Evolutionary conservation across 352 stramenopile species (phyloP), one percentile per base, ranked within the genome.

Genomic region (Globisporangium middletonii): DNA sequence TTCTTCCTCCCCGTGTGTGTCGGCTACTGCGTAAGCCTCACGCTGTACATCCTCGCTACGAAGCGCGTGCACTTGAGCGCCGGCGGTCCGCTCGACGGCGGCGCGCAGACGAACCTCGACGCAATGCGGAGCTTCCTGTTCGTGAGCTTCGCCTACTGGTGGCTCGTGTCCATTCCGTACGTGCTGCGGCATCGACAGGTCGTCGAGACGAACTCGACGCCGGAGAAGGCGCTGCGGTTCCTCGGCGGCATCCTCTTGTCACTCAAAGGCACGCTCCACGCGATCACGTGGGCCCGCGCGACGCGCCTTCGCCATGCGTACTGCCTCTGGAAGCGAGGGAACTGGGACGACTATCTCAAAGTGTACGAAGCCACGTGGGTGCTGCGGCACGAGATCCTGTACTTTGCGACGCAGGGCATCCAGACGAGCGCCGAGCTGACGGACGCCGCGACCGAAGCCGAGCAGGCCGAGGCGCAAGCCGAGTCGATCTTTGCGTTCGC

Each of bases 291-390:
- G 80, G 72, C 73, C 2, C 74, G 79, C 30, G 72, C 85, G 41
- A 89, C 88, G 63, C 70, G 74, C 15, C 69, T 87, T 13, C 56
- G 72, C 4, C 78, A 73, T 45, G 86, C 83, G 18, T 91, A 85
- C 60, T 69, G 73, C 43, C 60, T 95, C 27, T 95, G 85, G 85
- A 74, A 77, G 27, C 72, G 86, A 48, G 81, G 77, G 6, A 87
- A 88, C 45, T 95, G 84, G 82, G 85, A 95, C 58, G 79, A 88
- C 55, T 92, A 92, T 59, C 79, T 95, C 38, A 90, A 92, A 55
- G 71, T 90, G 26, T 86, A 95, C 60, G 85, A 92, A 43, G 83
- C 83, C 5, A 87, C 82, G 28, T 95, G 85, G 85, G 79, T 95
- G 26, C 61, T 93, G 45, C 77, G 85, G 28, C 79, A 80, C 18